Percentiles rank a stretch among this genome's conserved stretches.
These are phyloP conservation scores for Xylaria sp. DNA, from an alignment of 2,329 filamentous ascomycete species.

Conservation along the genomic window DNA sequence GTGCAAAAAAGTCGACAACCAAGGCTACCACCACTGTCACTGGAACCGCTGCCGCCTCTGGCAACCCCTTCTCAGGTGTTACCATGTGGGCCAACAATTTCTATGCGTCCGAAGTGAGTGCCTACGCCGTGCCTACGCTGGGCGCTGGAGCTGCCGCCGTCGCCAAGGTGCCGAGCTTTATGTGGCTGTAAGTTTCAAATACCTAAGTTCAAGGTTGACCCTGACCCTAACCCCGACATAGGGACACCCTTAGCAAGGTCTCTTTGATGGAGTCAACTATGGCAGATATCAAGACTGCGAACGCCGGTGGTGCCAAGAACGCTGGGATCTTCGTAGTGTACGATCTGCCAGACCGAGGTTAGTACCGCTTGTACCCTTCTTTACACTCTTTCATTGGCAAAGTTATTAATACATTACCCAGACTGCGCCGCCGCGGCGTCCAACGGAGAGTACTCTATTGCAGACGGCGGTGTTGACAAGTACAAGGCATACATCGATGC, in stretches of 20 bases:
- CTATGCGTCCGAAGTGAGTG: slow-evolving; percentile 66
- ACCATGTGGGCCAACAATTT: slow-evolving; percentile 64
- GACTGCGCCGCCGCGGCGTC: slow-evolving; percentile 68
- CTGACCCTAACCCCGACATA: slow-evolving; percentile 37
- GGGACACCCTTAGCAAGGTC: slow-evolving; percentile 63
- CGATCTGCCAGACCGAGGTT: slow-evolving; percentile 63
- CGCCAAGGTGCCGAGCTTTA: slow-evolving; percentile 64
- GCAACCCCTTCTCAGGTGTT: slow-evolving; percentile 66
- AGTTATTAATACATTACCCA: not conserved
- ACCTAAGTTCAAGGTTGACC: too few relatives aligned
- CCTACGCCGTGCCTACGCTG: slow-evolving; percentile 70
- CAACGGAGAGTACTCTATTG: slow-evolving; percentile 66
- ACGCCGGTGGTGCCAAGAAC: slow-evolving; percentile 55
- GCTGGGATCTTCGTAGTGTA: slow-evolving; percentile 66
- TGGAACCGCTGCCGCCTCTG: slow-evolving; percentile 57
- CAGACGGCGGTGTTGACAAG: slow-evolving; percentile 61
- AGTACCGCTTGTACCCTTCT: too few relatives aligned
- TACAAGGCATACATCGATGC: slow-evolving; percentile 68
- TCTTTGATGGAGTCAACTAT: slow-evolving; percentile 59
- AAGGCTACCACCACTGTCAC: slow-evolving; percentile 46
- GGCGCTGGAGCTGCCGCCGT: slow-evolving; percentile 64
- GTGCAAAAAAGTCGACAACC: slow-evolving; percentile 33
- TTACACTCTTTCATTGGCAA: too few relatives aligned
- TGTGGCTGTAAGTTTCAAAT: slow-evolving; percentile 58
- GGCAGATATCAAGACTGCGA: slow-evolving; percentile 55